Evolutionary conservation across 1,284 basidiomycete species (phyloP), one percentile per base, ranked within the genome.

Genomic region (Malassezia yamatoensis): DNA sequence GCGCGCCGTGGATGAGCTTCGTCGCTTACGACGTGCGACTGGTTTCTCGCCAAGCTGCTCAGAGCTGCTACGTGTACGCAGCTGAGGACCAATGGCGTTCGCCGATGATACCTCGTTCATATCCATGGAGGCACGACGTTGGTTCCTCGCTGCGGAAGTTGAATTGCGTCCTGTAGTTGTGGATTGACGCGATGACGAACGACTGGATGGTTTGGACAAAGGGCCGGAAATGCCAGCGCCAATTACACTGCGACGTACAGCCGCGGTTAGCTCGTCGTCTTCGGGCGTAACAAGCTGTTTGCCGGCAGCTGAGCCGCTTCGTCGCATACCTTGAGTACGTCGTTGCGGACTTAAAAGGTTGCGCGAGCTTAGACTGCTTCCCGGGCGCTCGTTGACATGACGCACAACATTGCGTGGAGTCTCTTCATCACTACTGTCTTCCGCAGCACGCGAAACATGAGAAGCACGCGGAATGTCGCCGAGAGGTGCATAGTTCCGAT

Each of bases 391-490:
- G 49, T 74, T 74, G 54, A 67, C 59, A 47, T 67, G 62, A 36
- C 68, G 65, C 51, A 69, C 62, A 29, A 71, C 58, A 35, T 70
- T 56, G 1, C 51, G 50, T 40, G 66, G 64, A 54, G 70, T 65
- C 21, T 72, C 71, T 41, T 68, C 67, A 24, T 62, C 62, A 47
- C 62, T 64, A 57, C 66, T 67, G 20, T 60, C 58, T 18, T 57
- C 62, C 24, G 24, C 24, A 7, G 24, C 24, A 15, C 47, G 47
- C 9, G 16, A 10, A 9, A 5, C 13, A 29, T 43, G 33, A 24
- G 39, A 41, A 8, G 36, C 18, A 24, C 20, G 21, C 11, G 6
- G 40, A 5, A n/a, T 3, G 9, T 48, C 24, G 38, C 20, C 16
- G 20, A 41, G 20, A 10, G 47, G 45, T 35, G 47, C n/a, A n/a